Evolutionary conservation across 768 basidiomycete genomes (phyloP).

Genomic region (Kwoniella bestiolae): DNA sequence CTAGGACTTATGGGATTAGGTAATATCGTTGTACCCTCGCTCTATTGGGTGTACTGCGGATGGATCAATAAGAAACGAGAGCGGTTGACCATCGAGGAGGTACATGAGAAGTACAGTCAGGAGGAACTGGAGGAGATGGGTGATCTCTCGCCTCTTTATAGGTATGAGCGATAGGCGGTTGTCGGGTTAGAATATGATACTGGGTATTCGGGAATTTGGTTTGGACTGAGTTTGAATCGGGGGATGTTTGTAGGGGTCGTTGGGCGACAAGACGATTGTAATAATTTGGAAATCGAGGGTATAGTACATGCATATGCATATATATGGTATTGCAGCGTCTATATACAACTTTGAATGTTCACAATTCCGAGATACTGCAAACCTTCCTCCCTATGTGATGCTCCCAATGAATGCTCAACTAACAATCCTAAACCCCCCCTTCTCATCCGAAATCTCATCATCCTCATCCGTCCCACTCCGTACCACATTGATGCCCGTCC

Average conservation of each 20-base stretch:
- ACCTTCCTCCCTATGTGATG: no score
- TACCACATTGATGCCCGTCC: conserved; percentile 71
- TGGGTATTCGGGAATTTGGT: no score
- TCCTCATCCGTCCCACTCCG: conserved; percentile 51
- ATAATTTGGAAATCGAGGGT: not conserved
- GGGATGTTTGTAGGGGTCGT: not conserved
- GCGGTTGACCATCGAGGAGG: conserved; percentile 38
- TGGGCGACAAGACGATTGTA: not conserved
- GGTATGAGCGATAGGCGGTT: conserved; percentile 38
- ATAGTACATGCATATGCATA: not conserved
- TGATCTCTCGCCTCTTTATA: conserved; percentile 45
- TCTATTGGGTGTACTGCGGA: conserved; percentile 35
- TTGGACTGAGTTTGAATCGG: no score
- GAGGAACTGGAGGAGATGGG: conserved; percentile 46
- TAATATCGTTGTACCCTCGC: conserved; percentile 30
- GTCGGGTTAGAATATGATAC: no score
- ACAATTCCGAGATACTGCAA: no score
- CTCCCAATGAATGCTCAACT: not conserved
- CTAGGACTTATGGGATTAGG: conserved; percentile 38
- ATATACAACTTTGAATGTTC: no score
- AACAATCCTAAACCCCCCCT: conserved; percentile 3
- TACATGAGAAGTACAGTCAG: conserved; percentile 34
- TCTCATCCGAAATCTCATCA: conserved; percentile 4
- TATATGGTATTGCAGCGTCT: not conserved
- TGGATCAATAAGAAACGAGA: conserved; percentile 41